A percentile compares a stretch with the other conserved stretches of the same genome.
Conservation (phyloP, 1,139 yeast genomes). For the Tardiomyces digboiensis region DNA sequence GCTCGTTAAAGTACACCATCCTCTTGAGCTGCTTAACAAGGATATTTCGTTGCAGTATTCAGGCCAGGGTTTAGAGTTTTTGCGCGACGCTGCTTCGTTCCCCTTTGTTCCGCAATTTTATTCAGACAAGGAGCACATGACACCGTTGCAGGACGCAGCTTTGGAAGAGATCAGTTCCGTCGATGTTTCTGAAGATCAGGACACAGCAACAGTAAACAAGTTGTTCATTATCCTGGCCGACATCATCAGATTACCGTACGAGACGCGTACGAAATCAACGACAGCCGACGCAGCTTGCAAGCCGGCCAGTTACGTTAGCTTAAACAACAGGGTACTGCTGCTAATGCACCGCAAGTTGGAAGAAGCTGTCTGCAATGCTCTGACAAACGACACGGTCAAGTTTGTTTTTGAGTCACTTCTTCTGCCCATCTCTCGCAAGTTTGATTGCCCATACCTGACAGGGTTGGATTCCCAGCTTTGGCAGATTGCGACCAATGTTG, state of each 20-base stretch:
- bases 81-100: slow-evolving; percentile 12
- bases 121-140: slow-evolving; percentile 22
- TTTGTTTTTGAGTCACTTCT: background rate
- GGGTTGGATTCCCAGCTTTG: slow-evolving; percentile 18
- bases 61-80: background rate
- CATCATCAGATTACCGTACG: background rate
- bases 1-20: slow-evolving; percentile 19
- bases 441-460: slow-evolving; percentile 13
- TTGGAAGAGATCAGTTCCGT: slow-evolving; percentile 16
- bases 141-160: slow-evolving; percentile 25
- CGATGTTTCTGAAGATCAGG: slow-evolving; percentile 6
- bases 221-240: background rate
- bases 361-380: background rate
- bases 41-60: background rate
- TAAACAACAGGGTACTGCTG: slow-evolving; percentile 12
- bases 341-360: slow-evolving; percentile 35
- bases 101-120: slow-evolving; percentile 22
- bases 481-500: slow-evolving; percentile 21
- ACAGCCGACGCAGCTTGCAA: background rate
- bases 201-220: slow-evolving; percentile 8
- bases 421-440: slow-evolving; percentile 15
- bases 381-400: background rate
- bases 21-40: slow-evolving; percentile 13
- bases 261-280: background rate
- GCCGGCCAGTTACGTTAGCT: background rate